A percentile compares a stretch with the other conserved stretches of the same genome.
These are phyloP conservation scores for Monilinia laxa DNA, from an alignment of 2,329 filamentous ascomycete species.

Conservation along the genomic window DNA sequence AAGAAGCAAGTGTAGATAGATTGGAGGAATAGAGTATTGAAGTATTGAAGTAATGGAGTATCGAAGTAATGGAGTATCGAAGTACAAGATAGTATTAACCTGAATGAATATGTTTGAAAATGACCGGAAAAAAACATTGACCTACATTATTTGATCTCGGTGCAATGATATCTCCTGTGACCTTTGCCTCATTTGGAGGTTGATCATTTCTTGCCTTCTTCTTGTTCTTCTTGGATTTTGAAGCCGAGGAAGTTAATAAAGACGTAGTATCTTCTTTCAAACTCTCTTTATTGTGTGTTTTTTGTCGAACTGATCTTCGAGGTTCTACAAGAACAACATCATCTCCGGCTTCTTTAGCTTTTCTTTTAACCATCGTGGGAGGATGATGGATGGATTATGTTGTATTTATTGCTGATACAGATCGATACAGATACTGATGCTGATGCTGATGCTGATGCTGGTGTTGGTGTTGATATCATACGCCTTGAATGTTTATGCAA, in stretches of 20 bases:
- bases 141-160: conserved; percentile 8
- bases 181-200: conserved; percentile 13
- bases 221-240: conserved; percentile 20
- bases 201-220: conserved; percentile 6
- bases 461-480: no score
- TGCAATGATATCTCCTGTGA: conserved; percentile 3
- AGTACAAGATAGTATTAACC: no score
- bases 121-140: not conserved
- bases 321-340: conserved; percentile 23
- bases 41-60: not conserved
- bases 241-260: conserved; percentile 16
- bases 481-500: conserved; percentile 5
- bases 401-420: not conserved
- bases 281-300: conserved; percentile 17
- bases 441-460: no score
- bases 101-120: not conserved
- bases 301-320: conserved; percentile 35
- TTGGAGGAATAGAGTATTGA: no score
- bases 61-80: not conserved
- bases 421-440: not conserved
- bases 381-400: not conserved
- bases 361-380: conserved; percentile 36
- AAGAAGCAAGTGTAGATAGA: no score
- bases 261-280: conserved; percentile 25
- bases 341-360: conserved; percentile 32